A percentile compares a stretch with the other conserved stretches of the same genome.
Conservation (phyloP, 2,329 filamentous ascomycete species). For the Apiospora sp. region DNA sequence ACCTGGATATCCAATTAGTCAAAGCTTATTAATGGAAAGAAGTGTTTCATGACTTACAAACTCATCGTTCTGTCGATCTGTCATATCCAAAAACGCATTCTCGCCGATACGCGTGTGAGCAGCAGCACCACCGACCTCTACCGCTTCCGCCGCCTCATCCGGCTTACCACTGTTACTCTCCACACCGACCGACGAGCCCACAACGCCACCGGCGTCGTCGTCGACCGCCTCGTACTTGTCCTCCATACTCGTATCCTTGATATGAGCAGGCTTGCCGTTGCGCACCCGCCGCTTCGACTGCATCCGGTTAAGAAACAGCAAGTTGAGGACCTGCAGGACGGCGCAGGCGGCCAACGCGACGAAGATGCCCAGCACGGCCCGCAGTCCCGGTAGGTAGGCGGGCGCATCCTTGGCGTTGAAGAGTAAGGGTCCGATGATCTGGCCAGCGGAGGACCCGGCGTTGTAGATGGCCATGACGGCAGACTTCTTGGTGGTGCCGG, state of each 20-base stretch:
- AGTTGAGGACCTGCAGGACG: conserved; percentile 60
- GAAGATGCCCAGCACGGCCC: conserved; percentile 62
- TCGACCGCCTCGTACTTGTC: conserved; percentile 56
- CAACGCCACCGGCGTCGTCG: conserved; percentile 59
- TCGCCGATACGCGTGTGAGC: conserved; percentile 48
- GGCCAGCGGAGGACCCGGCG: conserved; percentile 67
- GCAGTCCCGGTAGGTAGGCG: conserved; percentile 63
- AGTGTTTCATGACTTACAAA: no score
- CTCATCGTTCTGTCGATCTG: conserved; percentile 73
- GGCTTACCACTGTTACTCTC: conserved; percentile 39
- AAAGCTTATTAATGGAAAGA: no score
- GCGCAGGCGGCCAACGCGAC: conserved; percentile 60
- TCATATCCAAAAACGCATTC: conserved; percentile 65
- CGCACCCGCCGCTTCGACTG: conserved; percentile 62
- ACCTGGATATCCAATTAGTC: no score
- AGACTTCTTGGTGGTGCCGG: conserved; percentile 72
- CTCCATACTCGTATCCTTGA: conserved; percentile 69
- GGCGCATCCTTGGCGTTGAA: conserved; percentile 67
- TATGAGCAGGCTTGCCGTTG: conserved; percentile 66
- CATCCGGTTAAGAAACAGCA: conserved; percentile 63
- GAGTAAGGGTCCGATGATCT: conserved; percentile 71
- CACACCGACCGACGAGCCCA: conserved; percentile 43
- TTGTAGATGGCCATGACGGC: conserved; percentile 71
- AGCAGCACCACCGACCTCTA: not conserved
- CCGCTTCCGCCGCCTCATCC: conserved; percentile 28